Base-by-base conservation (phyloP, 176 grass and related monocot species). In the Cenchrus purpureus region DNA sequence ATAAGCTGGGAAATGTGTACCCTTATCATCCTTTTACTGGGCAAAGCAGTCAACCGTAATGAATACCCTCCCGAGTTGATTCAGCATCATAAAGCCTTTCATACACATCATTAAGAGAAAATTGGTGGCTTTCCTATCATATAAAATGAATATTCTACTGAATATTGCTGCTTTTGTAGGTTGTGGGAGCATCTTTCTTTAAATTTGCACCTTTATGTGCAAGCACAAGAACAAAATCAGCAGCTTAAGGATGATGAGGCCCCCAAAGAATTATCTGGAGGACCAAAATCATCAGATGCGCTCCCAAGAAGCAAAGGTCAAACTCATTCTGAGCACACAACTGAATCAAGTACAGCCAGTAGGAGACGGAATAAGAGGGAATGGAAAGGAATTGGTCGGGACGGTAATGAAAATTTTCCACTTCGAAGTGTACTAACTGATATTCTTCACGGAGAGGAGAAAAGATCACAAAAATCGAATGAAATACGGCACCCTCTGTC, bases 181-280 rank as follows among this genome's bases (percentile, higher is more conserved):
- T 79, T 97, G 79, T 97, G 92, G 92, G 90, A 94, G 79, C 90
- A 97, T 92, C 88, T 97, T 64, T 94, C 92, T 82, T 67, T 83
- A 54, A 88, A 97, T 83, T 85, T 86, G 61, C 78, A 86, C 82
- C 79, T 91, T 20, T 97, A 97, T 86, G 79, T 88, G 74, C 80
- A 85, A 83, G 57, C 61, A 58, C 79, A 92, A 74, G 79, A 68
- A 67, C 37, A 83, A 58, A 12, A 29, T 11, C 71, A 86, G 82
- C 62, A 86, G 51, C 70, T 55, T 63, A 87, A 79, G 48, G 81
- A 71, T 79, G 78, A 78, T 76, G 79, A 69, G 29, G 59, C 25
- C 22, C 62, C 78, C 44, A 92, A 86, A 68, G 86, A 87, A 85
- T 32, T 77, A 79, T 49, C 81, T 59, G 84, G 84, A 81, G 87